Base-by-base conservation (phyloP, 192 early-diverging fungal genomes). In the Funneliformis mosseae region DNA sequence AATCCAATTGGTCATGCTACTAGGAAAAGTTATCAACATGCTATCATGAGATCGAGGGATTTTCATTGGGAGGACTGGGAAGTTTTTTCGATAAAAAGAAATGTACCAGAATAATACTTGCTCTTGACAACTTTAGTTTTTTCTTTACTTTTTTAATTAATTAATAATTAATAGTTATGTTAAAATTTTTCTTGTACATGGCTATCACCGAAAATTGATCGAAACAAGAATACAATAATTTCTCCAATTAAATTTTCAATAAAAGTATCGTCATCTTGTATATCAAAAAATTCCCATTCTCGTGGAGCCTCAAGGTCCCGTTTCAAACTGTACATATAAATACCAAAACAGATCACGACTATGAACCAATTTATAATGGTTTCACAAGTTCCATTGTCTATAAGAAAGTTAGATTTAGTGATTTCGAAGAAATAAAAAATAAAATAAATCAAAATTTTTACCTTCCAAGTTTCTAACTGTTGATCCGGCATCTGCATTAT, bases 51-150 rank as follows among this genome's bases (percentile, higher is more conserved):
- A 0, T n/a, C 25, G 9, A 60, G 50, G 1, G 38, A 18, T n/a
- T 76, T 76, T 42, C 21, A 9, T 6, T 76, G 74, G 74, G 45
- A 39, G 12, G 74, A 76, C 38, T 76, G 48, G 60, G 74, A 76
- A 28, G 55, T 76, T 55, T 55, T 55, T 18, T 55, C 50, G 14
- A 14, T 55, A 55, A 12, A 18, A 18, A 55, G 14, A 5, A 55
- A 4, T 18, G 5, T 12, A 48, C 12, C 9, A 12, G 9, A 2
- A 10, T 48, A 12, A 48, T 48, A 48, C 11, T 11, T 33, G 33
- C 43, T 45, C 0, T 45, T 0, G 46, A 48, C 46, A 48, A n/a
- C n/a, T n/a, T n/a, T n/a, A 6, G 46, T 2, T 48, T 48, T 11
- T 48, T 48, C 4, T 48, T 48, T 48, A 12, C 2, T 48, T 50